Base-by-base conservation (phyloP, 179 eudicot genomes). In the Actinidia arguta region DNA sequence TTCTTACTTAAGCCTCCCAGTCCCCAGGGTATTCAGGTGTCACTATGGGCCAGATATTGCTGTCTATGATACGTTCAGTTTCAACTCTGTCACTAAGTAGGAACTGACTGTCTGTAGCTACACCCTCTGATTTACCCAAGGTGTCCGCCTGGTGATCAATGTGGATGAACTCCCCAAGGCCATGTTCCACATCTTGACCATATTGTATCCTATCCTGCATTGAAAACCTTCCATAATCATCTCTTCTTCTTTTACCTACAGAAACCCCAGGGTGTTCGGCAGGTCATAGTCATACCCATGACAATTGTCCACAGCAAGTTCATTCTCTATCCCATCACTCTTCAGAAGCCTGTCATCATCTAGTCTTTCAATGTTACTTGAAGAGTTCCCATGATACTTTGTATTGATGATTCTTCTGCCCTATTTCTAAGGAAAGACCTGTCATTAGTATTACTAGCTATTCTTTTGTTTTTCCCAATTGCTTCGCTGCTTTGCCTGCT, bases 391-490 rank as follows among this genome's bases (percentile, higher is more conserved):
- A 18, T 42, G 70, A 46, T 31, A 44, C 67, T 73, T 81, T 25
- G 36, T 13, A 51, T 17, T 3, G 16, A 55, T 70, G 82, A 46
- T 24, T 17, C 36, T 83, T 83, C 82, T 27, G 42, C 55, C 24
- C 14, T 76, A 63, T 62, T 78, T 72, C 56, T 77, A 4, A 6
- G 67, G 3, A 70, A 17, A 61, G 54, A 67, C 20, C 47, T 59
- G 58, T 51, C 83, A 18, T 75, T n/a, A n/a, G n/a, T n/a, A n/a
- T n/a, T 66, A 75, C 67, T 58, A 44, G 44, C 73, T 48, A 72
- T 46, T 77, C 86, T 80, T 63, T 81, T 73, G n/a, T 75, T 76
- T 22, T 68, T 59, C 44, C 70, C 76, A 76, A 20, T 25, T 25
- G 44, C 75, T 64, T 55, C 44, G 42, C 24, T 63, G 8, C 47